A percentile compares a stretch with the other conserved stretches of the same genome.
These are phyloP conservation scores for Saitozyma sp. DNA, from an alignment of 768 basidiomycete species.

Conservation along the genomic window DNA sequence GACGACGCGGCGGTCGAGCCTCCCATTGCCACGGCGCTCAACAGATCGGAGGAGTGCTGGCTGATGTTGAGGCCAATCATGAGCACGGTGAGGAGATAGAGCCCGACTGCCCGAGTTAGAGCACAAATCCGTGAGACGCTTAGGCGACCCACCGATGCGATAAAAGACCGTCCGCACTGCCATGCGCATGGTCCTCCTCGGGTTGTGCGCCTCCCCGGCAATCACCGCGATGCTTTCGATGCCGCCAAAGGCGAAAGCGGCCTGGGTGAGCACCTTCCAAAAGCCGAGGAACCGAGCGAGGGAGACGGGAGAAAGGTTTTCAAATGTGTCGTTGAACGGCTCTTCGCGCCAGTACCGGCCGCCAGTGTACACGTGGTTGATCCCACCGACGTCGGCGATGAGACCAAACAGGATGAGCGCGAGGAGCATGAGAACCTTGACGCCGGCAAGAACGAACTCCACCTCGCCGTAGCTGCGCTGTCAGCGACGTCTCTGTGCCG, in stretches of 20 bases:
- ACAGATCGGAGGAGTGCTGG: slow-evolving; percentile 33
- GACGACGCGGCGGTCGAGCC: slow-evolving; percentile 47
- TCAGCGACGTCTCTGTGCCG: not conserved
- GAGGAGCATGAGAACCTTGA: slow-evolving; percentile 12
- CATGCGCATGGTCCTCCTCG: slow-evolving; percentile 27
- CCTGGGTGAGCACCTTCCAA: slow-evolving; percentile 11
- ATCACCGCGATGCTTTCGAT: slow-evolving; percentile 27
- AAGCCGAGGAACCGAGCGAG: slow-evolving; percentile 8
- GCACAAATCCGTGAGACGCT: slow-evolving; percentile 17
- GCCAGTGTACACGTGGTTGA: slow-evolving; percentile 20
- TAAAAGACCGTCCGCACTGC: slow-evolving; percentile 12
- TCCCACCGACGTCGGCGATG: slow-evolving; percentile 36
- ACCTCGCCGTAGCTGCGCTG: slow-evolving; percentile 27
- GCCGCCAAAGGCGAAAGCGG: slow-evolving; percentile 4
- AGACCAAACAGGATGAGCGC: slow-evolving; percentile 38
- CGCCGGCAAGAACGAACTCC: slow-evolving; percentile 31
- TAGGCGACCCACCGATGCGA: slow-evolving; percentile 4
- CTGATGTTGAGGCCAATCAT: slow-evolving; percentile 46
- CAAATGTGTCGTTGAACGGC: slow-evolving; percentile 15
- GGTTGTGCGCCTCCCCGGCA: slow-evolving; percentile 41
- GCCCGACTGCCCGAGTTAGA: slow-evolving; percentile 27
- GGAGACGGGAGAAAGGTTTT: slow-evolving; percentile 5
- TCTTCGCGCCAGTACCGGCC: slow-evolving; percentile 20
- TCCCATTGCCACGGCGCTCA: slow-evolving; percentile 9
- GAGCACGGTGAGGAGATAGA: slow-evolving; percentile 27